Conservation (phyloP, 768 basidiomycete genomes). For the Ramaria rubella region DNA sequence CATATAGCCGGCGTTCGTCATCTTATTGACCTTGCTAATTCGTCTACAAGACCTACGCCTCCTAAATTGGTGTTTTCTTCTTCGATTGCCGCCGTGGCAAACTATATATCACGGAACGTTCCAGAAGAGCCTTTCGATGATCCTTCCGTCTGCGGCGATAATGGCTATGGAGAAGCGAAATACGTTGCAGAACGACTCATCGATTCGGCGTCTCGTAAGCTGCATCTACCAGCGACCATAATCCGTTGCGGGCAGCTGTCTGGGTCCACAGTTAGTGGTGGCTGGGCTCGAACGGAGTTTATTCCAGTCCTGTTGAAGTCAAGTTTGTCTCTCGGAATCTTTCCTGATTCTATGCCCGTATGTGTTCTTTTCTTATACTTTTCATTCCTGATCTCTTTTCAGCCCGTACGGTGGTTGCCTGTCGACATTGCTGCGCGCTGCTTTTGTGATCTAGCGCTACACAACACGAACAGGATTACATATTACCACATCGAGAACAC, state of each 20-base stretch:
- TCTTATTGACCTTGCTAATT: slow-evolving; percentile 11
- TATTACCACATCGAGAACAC: neutral
- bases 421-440: neutral
- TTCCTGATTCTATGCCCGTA: neutral
- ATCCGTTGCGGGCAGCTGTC: neutral
- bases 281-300: neutral
- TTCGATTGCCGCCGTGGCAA: neutral
- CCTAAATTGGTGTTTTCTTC: neutral
- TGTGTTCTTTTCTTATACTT: neutral
- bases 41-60: slow-evolving; percentile 4
- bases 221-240: neutral
- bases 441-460: neutral
- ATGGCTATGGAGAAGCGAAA: slow-evolving; percentile 43
- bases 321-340: neutral
- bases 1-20: slow-evolving; percentile 14
- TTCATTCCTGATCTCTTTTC: neutral
- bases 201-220: neutral
- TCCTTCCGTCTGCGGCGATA: slow-evolving; percentile 29
- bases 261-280: neutral
- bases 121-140: slow-evolving; percentile 30
- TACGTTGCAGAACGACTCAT: slow-evolving; percentile 8
- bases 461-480: neutral
- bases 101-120: neutral
- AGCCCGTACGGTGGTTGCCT: neutral
- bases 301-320: neutral